Percentiles rank a stretch among this genome's conserved stretches.
phyloP scores from a whole-genome alignment of 1,284 basidiomycete species.

The Microbotryum saponariae region DNA sequence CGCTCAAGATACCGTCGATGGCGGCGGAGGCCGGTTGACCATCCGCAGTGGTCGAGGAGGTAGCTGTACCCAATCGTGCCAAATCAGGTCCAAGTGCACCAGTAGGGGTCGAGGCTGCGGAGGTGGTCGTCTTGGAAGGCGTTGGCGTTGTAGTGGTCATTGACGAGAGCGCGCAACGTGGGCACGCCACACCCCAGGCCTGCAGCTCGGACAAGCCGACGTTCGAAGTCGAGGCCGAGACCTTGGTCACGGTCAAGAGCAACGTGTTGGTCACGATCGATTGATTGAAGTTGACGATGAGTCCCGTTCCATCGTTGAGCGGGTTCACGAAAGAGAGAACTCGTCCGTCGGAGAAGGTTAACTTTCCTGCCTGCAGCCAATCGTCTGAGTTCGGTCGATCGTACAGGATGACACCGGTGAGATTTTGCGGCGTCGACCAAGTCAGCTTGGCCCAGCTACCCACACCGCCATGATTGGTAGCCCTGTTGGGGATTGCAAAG shows the following conservation, averaged over 20 bases:
- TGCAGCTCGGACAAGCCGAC: slow-evolving; percentile 25
- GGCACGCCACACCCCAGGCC: background rate
- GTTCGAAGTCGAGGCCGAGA: slow-evolving; percentile 19
- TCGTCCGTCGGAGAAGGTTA: slow-evolving; percentile 24
- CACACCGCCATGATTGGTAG: slow-evolving; percentile 5
- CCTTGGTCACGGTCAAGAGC: slow-evolving; percentile 17
- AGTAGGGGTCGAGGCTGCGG: background rate
- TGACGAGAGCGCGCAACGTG: too few species aligned
- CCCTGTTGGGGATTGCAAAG: slow-evolving; percentile 1
- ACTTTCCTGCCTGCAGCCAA: slow-evolving; percentile 20
- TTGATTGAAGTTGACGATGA: slow-evolving; percentile 8
- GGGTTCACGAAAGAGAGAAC: slow-evolving; percentile 12
- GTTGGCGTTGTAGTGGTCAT: background rate
- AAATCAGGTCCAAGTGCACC: too few species aligned
- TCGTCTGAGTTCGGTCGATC: slow-evolving; percentile 20
- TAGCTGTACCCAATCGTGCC: background rate
- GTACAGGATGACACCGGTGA: slow-evolving; percentile 11
- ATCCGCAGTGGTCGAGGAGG: background rate
- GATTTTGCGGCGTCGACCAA: slow-evolving; percentile 11
- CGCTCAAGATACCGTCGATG: slow-evolving; percentile 12
- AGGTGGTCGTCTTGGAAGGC: background rate
- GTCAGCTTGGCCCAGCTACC: slow-evolving; percentile 12
- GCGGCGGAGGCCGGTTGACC: background rate
- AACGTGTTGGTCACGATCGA: slow-evolving; percentile 9
- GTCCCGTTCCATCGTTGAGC: slow-evolving; percentile 24